Evolutionary conservation across 306 rosid species (phyloP).

Genomic region (Malus fusca): DNA sequence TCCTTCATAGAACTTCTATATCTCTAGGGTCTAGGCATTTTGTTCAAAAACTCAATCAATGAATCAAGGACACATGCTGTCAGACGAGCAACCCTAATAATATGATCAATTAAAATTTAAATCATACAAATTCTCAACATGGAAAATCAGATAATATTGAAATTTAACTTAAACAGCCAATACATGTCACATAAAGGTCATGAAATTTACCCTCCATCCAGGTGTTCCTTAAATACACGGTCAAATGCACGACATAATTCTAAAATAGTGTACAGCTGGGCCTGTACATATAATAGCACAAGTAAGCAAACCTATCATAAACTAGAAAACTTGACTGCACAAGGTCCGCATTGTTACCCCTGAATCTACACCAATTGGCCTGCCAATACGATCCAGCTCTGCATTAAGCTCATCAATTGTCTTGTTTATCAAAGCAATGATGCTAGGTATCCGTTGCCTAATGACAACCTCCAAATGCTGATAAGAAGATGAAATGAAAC

Average conservation of each 20-base stretch:
- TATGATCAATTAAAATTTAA: not conserved
- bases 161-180: not conserved
- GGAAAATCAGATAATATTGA: not conserved
- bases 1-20: not conserved
- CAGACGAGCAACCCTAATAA: not conserved
- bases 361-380: slow-evolving; percentile 87
- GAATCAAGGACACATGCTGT: not conserved
- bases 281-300: slow-evolving; percentile 41
- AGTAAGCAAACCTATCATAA: slow-evolving; percentile 5
- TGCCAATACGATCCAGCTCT: slow-evolving; percentile 95
- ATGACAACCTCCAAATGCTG: slow-evolving; percentile 97
- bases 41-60: not conserved
- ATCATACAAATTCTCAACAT: not conserved
- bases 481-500: slow-evolving; percentile 14
- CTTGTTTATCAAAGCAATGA: slow-evolving; percentile 84
- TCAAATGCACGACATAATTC: slow-evolving; percentile 99
- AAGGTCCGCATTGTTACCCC: slow-evolving; percentile 60
- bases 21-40: not conserved
- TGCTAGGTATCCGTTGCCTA: slow-evolving; percentile 97
- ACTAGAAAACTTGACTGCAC: slow-evolving; percentile 3
- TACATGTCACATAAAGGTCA: slow-evolving; percentile 7
- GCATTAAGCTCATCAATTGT: slow-evolving; percentile 91
- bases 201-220: slow-evolving; percentile 90
- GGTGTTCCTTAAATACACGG: slow-evolving; percentile 90
- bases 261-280: slow-evolving; percentile 89